Evolutionary conservation across 1,284 basidiomycete genomes (phyloP), one percentile per base, ranked within the genome.

Genomic region (Meira nashicola): DNA sequence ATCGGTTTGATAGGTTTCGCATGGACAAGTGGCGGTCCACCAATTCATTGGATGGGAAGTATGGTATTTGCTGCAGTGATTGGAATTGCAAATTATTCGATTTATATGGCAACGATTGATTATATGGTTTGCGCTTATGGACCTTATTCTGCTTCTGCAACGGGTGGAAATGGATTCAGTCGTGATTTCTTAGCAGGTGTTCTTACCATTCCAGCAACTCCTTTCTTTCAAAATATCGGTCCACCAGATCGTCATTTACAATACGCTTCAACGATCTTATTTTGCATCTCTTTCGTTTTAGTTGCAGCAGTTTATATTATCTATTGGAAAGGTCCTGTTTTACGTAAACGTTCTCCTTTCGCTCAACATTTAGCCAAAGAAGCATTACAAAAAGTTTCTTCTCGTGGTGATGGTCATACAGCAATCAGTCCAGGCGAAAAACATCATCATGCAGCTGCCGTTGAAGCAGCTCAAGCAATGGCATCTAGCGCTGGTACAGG

Each of bases 1-100:
- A 76, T 81, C 33, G 81, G 81, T 39, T 70, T 82, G 3, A 74
- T 80, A 37, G 79, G 79, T 1, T 81, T 81, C 62, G 80, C 80
- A 0, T 81, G 79, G 78, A 81, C 80, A 1, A 77, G 73, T 0
- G 61, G 78, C 5, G 81, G 81, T 19, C 2, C 23, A 21, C 21
- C 39, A 21, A 68, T 75, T 1, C 79, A 76, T 55, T 81, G 80
- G 80, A 80, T 81, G 44, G 80, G 74, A 0, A 77, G 79, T 0
- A 80, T 81, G 79, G 73, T 82, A 59, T 79, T 79, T 55, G 70
- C 76, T 1, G 67, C 67, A 2, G 56, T 81, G 44, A 78, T 81
- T 46, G 80, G 78, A 14, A 79, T 81, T 23, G 79, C 80, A 37
- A 81, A 81, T 46, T 67, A 66, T 14, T 52, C 66, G 12, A 68